A percentile compares a stretch with the other conserved stretches of the same genome.
Conservation (phyloP, 2,329 filamentous ascomycete genomes). For the Cladobotryum protrusum region DNA sequence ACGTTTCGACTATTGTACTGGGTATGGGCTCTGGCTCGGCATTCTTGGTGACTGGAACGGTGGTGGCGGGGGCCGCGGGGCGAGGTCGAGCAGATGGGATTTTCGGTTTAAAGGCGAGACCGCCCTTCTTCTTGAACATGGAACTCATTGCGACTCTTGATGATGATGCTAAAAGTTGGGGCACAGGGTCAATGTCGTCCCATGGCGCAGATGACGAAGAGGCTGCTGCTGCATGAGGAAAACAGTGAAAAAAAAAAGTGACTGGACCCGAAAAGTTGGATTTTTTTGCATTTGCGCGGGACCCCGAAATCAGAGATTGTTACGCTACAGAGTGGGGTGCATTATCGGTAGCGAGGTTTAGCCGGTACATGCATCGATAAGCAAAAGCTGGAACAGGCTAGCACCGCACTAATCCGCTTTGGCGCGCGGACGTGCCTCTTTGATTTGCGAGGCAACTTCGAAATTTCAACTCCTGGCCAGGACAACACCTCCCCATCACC, state of each 20-base stretch:
- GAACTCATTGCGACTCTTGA: constrained; percentile 47
- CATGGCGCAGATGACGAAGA: not conserved
- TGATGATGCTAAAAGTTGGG: not conserved
- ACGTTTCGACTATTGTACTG: not conserved
- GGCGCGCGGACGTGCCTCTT: constrained; percentile 29
- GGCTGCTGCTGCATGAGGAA: not conserved
- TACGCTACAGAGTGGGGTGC: not conserved
- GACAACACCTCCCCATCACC: constrained; percentile 29
- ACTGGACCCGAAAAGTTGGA: not conserved
- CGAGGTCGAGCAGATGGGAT: constrained; percentile 50
- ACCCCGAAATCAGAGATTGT: not conserved
- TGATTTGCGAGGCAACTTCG: constrained; percentile 38
- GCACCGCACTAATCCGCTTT: constrained; percentile 30
- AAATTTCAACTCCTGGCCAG: constrained; percentile 38
- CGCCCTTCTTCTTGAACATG: constrained; percentile 62
- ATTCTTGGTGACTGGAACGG: not conserved
- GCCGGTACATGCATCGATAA: constrained; percentile 30
- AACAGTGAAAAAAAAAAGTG: no score
- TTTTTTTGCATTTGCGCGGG: constrained; percentile 3
- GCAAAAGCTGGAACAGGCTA: constrained; percentile 24
- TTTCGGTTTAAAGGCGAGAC: constrained; percentile 64
- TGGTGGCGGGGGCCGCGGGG: constrained; percentile 33
- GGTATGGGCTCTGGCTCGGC: not conserved
- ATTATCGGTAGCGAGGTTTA: constrained; percentile 25
- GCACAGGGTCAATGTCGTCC: not conserved